Evolutionary conservation across 1,284 basidiomycete genomes (phyloP).

Genomic region (Cryptococcus sp.): DNA sequence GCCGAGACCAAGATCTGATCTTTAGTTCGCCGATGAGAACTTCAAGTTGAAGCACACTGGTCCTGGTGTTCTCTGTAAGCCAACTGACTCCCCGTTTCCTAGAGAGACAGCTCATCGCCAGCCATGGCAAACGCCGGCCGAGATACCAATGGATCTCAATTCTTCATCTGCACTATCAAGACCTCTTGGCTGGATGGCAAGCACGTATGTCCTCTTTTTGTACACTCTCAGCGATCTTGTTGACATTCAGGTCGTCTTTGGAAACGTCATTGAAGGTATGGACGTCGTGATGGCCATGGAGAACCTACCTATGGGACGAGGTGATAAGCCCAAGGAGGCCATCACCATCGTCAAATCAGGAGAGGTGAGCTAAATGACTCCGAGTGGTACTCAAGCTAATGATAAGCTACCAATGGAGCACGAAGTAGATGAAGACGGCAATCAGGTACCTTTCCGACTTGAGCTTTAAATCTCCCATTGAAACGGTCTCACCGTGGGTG

Average conservation of each 20-base stretch:
- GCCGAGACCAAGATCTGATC: slow-evolving; percentile 1
- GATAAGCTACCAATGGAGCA: slow-evolving; percentile 52
- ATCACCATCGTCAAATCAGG: slow-evolving; percentile 75
- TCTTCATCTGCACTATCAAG: slow-evolving; percentile 71
- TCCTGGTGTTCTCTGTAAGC: slow-evolving; percentile 65
- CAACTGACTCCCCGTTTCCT: background rate
- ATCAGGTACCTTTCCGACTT: slow-evolving; percentile 84
- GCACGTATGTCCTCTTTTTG: slow-evolving; percentile 33
- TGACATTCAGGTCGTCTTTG: slow-evolving; percentile 85
- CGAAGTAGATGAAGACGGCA: slow-evolving; percentile 61
- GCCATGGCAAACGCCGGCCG: slow-evolving; percentile 82
- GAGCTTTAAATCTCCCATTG: slow-evolving; percentile 71
- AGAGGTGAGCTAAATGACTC: slow-evolving; percentile 57
- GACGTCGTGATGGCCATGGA: slow-evolving; percentile 72
- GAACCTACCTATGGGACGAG: slow-evolving; percentile 59
- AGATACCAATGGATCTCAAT: slow-evolving; percentile 49
- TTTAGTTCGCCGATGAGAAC: slow-evolving; percentile 65
- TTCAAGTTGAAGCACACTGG: slow-evolving; percentile 85
- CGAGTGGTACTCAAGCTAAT: background rate
- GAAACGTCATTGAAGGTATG: slow-evolving; percentile 84
- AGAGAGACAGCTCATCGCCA: slow-evolving; percentile 14
- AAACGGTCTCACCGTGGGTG: background rate
- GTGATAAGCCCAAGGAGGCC: slow-evolving; percentile 66
- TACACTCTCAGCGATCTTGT: too few species aligned
- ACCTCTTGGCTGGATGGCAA: slow-evolving; percentile 60